Evolutionary conservation across 306 rosid species (phyloP), one percentile per base, ranked within the genome.

Genomic region (Acacia crassicarpa): DNA sequence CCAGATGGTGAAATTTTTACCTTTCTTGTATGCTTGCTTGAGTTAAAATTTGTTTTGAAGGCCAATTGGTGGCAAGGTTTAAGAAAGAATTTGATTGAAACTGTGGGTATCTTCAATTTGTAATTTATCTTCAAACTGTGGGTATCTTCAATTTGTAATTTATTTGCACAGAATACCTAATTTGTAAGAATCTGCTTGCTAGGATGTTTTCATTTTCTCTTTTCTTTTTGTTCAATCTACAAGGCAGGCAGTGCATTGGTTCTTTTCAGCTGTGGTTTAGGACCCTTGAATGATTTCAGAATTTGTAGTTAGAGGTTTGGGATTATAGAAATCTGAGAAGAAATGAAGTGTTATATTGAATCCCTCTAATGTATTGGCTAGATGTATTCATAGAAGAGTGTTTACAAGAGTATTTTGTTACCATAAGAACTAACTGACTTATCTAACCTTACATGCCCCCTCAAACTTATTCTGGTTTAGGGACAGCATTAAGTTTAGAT

Each of bases 121-220:
- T 77, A 62, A 14, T 49, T 72, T 77, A 20, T 72, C n/a, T n/a
- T n/a, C n/a, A 65, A 49, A 44, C 10, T 73, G 10, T 49, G 54
- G 71, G 22, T 49, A 83, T 32, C 46, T 53, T 40, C 33, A 62
- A 38, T 49, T 63, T 72, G 49, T 77, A 62, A 14, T 49, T 72
- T 77, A 20, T 72, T 72, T 20, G 19, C 51, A 25, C 8, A 67
- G 63, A 70, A 27, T 62, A 48, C 11, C 41, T 78, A 78, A 38
- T 23, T 1, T 72, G n/a, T 41, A 68, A 10, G 51, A 54, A n/a
- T 83, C 25, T 69, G 14, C 67, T 78, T 12, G 17, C 58, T 70
- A 35, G 54, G 41, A 62, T 17, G 17, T 71, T 76, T 77, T 61
- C 59, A 0, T 8, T 54, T 54, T 54, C 25, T 20, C 6, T 51